A percentile compares a stretch with the other conserved stretches of the same genome.
Evolutionary conservation across 2,329 filamentous ascomycete genomes (phyloP).

Genomic region (Colletotrichum sp.): DNA sequence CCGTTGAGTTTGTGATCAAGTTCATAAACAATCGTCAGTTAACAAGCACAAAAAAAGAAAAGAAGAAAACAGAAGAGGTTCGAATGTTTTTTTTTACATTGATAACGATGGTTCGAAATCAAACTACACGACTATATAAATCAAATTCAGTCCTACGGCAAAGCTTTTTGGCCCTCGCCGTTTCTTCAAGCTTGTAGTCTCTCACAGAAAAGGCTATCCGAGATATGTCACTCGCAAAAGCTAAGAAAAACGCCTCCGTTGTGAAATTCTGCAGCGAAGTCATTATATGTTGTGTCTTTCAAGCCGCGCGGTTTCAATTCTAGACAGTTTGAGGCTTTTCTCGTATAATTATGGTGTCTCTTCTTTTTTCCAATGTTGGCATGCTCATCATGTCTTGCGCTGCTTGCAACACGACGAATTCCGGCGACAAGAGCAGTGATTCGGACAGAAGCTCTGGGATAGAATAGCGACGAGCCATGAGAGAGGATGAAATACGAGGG

Average conservation of each 20-base stretch:
- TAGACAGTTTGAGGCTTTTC: background rate
- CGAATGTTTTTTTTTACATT: accelerated
- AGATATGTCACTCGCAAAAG: background rate
- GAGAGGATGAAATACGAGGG: background rate
- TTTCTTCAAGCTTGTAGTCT: background rate
- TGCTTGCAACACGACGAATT: background rate
- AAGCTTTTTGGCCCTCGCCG: background rate
- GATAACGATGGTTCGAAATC: background rate
- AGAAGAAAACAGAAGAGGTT: background rate
- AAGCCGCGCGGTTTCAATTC: no score
- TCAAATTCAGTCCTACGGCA: background rate
- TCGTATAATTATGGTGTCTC: background rate
- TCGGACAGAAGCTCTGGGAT: no score
- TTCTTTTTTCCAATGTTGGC: background rate
- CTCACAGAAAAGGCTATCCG: background rate
- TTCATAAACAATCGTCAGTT: background rate
- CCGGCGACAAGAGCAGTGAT: no score
- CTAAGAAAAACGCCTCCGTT: background rate
- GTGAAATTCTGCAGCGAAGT: background rate
- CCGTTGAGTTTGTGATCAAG: background rate
- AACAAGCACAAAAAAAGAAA: background rate
- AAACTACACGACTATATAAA: background rate
- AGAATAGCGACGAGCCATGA: background rate
- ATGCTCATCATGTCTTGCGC: background rate
- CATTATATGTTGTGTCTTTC: no score